Conservation (phyloP, 208 protist species). For the Crithidia fasciculata region DNA sequence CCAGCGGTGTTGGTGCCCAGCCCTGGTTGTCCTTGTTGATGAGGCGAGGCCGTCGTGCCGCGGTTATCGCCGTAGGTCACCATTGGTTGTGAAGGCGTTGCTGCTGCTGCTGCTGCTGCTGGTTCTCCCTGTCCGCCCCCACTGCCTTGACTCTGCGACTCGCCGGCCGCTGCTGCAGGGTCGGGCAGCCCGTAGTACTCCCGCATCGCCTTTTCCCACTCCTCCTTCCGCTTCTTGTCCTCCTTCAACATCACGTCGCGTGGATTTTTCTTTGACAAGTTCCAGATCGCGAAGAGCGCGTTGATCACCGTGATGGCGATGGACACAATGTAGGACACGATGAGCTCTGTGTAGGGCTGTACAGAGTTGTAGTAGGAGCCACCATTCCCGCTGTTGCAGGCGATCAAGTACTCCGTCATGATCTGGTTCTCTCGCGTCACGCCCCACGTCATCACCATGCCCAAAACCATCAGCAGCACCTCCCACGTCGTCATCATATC, state of each 20-base stretch:
- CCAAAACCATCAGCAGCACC: conserved; percentile 63
- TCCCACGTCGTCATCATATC: conserved; percentile 83
- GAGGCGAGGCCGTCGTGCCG: not conserved
- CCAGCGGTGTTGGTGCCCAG: too few species aligned
- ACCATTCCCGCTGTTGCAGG: conserved; percentile 21
- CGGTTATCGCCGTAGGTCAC: conserved; percentile 27
- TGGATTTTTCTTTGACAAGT: conserved; percentile 67
- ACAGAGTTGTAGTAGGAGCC: conserved; percentile 46
- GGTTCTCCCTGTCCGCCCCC: too few species aligned
- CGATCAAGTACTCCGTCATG: conserved; percentile 63
- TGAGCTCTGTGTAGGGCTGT: conserved; percentile 67
- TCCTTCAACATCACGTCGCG: conserved; percentile 51
- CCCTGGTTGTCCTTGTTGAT: too few species aligned
- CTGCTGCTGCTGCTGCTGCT: not conserved
- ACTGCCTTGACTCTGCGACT: too few species aligned
- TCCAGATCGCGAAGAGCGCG: conserved; percentile 48
- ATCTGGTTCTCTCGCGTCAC: conserved; percentile 57
- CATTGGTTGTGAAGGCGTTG: not conserved
- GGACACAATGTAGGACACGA: conserved; percentile 69
- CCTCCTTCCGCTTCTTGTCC: conserved; percentile 35
- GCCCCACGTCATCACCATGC: conserved; percentile 49
- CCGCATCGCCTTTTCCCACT: conserved; percentile 36
- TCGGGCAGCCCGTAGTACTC: conserved; percentile 22
- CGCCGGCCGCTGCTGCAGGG: not conserved
- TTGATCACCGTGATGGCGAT: conserved; percentile 52